Evolutionary conservation across 1,284 basidiomycete genomes (phyloP).

Genomic region (Pseudozyma pruni): DNA sequence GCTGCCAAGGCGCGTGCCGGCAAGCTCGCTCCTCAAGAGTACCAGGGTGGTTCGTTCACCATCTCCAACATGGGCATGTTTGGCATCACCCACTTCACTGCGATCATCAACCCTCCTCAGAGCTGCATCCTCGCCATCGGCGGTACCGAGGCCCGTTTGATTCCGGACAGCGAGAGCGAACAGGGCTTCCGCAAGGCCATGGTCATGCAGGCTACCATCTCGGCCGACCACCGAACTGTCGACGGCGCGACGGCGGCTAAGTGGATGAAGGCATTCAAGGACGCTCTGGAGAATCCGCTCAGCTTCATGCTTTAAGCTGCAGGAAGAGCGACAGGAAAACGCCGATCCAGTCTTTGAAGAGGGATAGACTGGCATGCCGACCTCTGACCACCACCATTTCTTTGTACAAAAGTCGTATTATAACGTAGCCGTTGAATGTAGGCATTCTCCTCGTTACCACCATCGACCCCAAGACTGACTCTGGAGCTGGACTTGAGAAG

Average conservation of each 20-base stretch:
- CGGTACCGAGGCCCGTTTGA: conserved; percentile 84
- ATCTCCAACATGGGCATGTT: conserved; percentile 99
- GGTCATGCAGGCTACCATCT: conserved; percentile 95
- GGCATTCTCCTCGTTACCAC: no score
- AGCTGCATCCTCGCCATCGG: conserved; percentile 97
- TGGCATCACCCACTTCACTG: conserved; percentile 89
- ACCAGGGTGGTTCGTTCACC: conserved; percentile 97
- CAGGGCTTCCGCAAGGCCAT: conserved; percentile 77
- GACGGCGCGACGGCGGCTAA: conserved; percentile 72
- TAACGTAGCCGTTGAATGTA: no score
- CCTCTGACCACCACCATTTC: no score
- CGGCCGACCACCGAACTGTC: conserved; percentile 85
- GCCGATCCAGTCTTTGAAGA: no score
- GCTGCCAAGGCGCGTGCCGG: conserved; percentile 95
- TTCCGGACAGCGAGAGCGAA: conserved; percentile 82
- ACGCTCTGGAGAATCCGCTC: conserved; percentile 94
- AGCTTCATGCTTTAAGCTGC: conserved; percentile 63
- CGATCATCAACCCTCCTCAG: conserved; percentile 99
- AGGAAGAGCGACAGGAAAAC: no score
- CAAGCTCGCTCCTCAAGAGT: conserved; percentile 93
- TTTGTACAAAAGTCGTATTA: no score
- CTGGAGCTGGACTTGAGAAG: no score
- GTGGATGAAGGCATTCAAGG: conserved; percentile 87
- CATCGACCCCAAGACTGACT: no score
- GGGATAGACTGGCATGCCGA: background rate